Conservation (phyloP, 2,329 filamentous ascomycete species). For the Biscogniauxia mediterranea region DNA sequence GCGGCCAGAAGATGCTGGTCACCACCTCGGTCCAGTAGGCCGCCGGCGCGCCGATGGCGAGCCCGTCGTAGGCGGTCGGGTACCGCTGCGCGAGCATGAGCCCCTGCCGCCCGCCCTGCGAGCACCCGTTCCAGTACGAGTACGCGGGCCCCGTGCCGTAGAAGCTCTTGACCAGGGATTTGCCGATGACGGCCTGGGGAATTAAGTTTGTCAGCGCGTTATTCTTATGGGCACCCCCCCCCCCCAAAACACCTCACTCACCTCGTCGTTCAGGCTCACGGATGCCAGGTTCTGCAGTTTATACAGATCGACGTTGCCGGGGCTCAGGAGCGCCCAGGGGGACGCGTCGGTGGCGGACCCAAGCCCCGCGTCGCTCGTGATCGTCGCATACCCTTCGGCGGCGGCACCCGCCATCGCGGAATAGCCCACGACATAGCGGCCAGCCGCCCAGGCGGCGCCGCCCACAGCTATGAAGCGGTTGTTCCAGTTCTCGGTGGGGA, state of each 20-base stretch:
- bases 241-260: constrained; percentile 2
- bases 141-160: constrained; percentile 38
- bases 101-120: constrained; percentile 53
- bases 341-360: constrained; percentile 9
- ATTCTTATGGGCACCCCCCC: too few species aligned
- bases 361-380: constrained; percentile 28
- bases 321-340: constrained; percentile 16
- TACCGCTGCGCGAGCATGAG: constrained; percentile 50
- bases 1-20: constrained; percentile 22
- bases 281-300: constrained; percentile 28
- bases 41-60: constrained; percentile 40
- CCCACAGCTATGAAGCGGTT: constrained; percentile 39
- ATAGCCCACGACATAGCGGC: constrained; percentile 17
- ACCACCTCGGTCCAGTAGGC: constrained; percentile 31
- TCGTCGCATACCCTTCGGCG: constrained; percentile 26
- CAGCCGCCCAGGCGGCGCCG: constrained; percentile 35
- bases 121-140: constrained; percentile 53
- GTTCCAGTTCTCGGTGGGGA: constrained; percentile 36
- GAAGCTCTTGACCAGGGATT: constrained; percentile 40
- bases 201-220: not conserved
- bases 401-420: constrained; percentile 19
- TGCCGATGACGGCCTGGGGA: constrained; percentile 38
- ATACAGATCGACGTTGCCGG: constrained; percentile 28
- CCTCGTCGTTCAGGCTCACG: constrained; percentile 28
- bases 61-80: constrained; percentile 53